phyloP scores from a whole-genome alignment of 768 basidiomycete species.

The Calocera viscosa region DNA sequence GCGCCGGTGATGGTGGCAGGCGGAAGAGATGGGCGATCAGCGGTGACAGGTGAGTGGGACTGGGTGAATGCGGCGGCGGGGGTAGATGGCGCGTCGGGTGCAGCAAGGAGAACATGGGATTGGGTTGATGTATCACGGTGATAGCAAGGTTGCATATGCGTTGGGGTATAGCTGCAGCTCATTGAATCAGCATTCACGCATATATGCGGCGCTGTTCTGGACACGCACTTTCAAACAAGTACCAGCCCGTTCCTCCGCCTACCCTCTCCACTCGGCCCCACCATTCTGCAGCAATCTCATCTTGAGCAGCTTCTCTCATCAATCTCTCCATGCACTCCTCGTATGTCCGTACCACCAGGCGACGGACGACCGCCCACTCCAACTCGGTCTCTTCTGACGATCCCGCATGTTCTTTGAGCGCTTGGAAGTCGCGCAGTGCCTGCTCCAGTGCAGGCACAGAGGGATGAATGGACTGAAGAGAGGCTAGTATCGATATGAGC shows the following conservation, averaged over 20 bases:
- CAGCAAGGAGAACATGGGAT: slow-evolving; percentile 22
- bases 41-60: slow-evolving; percentile 35
- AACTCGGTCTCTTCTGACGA: not conserved
- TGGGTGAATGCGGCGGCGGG: slow-evolving; percentile 36
- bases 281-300: slow-evolving; percentile 72
- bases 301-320: slow-evolving; percentile 51
- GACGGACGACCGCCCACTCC: not conserved
- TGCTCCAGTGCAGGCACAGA: not conserved
- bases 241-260: slow-evolving; percentile 40
- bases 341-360: slow-evolving; percentile 34
- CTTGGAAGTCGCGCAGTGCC: slow-evolving; percentile 2
- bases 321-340: slow-evolving; percentile 51
- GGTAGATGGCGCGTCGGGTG: slow-evolving; percentile 37
- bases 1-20: slow-evolving; percentile 28
- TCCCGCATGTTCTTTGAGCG: not conserved
- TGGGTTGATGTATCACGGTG: slow-evolving; percentile 30
- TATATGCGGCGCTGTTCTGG: slow-evolving; percentile 20
- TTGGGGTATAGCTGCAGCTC: slow-evolving; percentile 18
- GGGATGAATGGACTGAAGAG: not conserved
- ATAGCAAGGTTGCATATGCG: slow-evolving; percentile 24
- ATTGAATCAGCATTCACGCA: not conserved
- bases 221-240: slow-evolving; percentile 65
- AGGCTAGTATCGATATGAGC: not conserved
- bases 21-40: slow-evolving; percentile 54
- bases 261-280: slow-evolving; percentile 67